Base-by-base conservation (phyloP, 1,284 basidiomycete species). In the Sphaerobolus stellatus region DNA sequence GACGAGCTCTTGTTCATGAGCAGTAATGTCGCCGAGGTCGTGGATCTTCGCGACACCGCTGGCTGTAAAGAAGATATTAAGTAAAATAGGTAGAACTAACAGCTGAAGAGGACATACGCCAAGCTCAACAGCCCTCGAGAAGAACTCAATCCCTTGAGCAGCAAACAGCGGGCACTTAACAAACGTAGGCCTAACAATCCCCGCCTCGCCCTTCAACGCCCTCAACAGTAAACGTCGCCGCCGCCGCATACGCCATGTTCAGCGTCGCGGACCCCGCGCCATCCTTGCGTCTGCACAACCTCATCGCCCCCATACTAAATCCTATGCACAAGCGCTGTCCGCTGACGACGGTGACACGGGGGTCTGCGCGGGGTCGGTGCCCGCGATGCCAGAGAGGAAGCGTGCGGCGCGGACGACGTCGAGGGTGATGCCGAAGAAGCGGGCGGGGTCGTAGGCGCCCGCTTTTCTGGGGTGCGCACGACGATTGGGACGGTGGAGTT, bases 401-500 rank as follows among this genome's bases (percentile, higher is more conserved):
- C 92, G 93, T 45, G 92, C n/a, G n/a, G 96, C 88, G 66, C 96
- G 93, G 70, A 98, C 94, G 63, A 98, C 92, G 69, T 99, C 97
- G 67, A 98, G 91, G 65, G 94, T 95, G 62, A 99, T 90, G 83
- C 96, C 88, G 66, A 88, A 89, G 61, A 90, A 64, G 56, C 77
- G 83, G 44, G 68, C 75, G 60, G 94, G 92, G 80, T 99, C 87
- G 78, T 92, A 98, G 60, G 92, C 92, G 62, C 94, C 94, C 28
- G 90, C 90, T 76, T 94, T 93, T 78, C 93, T 88, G 73, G 87
- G 57, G 91, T 91, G 68, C 88, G 85, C 57, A 94, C 94, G 64
- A 97, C 94, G 68, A 99, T 97, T 68, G 97, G 97, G 54, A 99
- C 97, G 63, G 96, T 98, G 58, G 89, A 92, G 82, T 93, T 89